These are phyloP conservation scores for Kitagawia praeruptora DNA, from an alignment of 129 eudicot species.

Conservation along the genomic window DNA sequence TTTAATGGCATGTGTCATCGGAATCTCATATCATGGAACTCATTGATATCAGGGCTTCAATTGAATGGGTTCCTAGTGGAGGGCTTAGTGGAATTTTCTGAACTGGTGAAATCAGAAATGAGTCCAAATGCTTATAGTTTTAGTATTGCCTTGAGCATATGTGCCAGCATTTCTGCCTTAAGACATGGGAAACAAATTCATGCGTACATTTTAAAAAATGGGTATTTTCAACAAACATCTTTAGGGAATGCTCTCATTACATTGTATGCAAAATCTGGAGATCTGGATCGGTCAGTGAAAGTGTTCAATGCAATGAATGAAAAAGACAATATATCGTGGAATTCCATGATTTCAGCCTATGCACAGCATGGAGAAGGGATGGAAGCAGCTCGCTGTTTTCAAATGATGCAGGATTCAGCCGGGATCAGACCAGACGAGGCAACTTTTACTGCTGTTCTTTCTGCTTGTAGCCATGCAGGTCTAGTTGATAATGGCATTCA, in stretches of 20 bases:
- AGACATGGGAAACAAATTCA: conserved; percentile 61
- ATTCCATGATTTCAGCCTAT: conserved; percentile 70
- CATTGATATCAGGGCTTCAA: conserved; percentile 59
- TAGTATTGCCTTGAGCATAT: conserved; percentile 66
- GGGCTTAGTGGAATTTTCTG: conserved; percentile 41
- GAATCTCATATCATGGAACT: conserved; percentile 76
- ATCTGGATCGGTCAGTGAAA: conserved; percentile 33
- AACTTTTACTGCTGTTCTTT: conserved; percentile 58
- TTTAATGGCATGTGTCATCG: conserved; percentile 29
- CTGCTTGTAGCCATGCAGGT: conserved; percentile 88
- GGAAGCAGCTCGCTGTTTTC: conserved; percentile 49
- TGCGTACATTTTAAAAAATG: conserved; percentile 42
- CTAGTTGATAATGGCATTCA: conserved; percentile 53
- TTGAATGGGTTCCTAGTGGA: conserved; percentile 34
- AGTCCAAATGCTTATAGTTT: conserved; percentile 52
- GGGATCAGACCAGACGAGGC: conserved; percentile 54
- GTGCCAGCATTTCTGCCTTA: conserved; percentile 53
- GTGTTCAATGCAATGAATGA: conserved; percentile 46
- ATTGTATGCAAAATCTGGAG: conserved; percentile 71
- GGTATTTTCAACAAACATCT: conserved; percentile 35
- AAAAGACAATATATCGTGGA: conserved; percentile 67
- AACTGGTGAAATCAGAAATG: conserved; percentile 26
- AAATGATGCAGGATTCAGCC: conserved; percentile 40
- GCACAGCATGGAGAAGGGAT: conserved; percentile 32
- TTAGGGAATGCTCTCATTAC: conserved; percentile 71